phyloP scores from a whole-genome alignment of 108 stramenopile species.

The Discostella pseudostelligera region DNA sequence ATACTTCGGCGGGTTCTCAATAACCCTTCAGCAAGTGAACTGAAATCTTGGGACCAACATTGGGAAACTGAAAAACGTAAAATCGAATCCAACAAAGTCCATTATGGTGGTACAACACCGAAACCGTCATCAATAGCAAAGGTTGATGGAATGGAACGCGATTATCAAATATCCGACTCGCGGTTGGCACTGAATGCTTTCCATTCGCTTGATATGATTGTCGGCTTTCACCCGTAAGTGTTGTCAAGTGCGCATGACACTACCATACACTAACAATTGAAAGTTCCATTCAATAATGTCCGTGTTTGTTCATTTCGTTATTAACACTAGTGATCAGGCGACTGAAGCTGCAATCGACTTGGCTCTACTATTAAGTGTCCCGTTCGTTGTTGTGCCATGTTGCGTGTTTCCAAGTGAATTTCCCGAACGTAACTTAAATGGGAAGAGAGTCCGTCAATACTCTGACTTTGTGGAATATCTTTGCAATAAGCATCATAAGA shows the following conservation, averaged over 20 bases:
- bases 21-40: conserved; percentile 2
- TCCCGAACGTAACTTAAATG: conserved; percentile 49
- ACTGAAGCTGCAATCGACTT: conserved; percentile 76
- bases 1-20: conserved; percentile 20
- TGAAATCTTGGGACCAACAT: conserved; percentile 35
- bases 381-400: conserved; percentile 66
- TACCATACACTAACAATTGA: background rate
- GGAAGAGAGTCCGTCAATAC: conserved; percentile 52
- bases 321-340: conserved; percentile 61
- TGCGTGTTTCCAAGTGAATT: conserved; percentile 81
- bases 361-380: conserved; percentile 55
- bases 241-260: too few species aligned
- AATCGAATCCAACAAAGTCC: conserved; percentile 19
- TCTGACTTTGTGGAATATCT: conserved; percentile 59
- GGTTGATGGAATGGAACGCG: background rate
- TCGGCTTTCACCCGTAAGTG: conserved; percentile 86
- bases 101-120: conserved; percentile 34
- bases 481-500: conserved; percentile 23
- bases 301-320: background rate
- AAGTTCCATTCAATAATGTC: background rate
- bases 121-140: background rate
- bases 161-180: conserved; percentile 38
- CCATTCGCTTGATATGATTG: conserved; percentile 45
- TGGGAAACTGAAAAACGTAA: conserved; percentile 28
- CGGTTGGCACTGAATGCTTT: conserved; percentile 22